Percentiles rank a stretch among this genome's conserved stretches.
Conservation (phyloP, 192 early-diverging fungal genomes). For the Hyaloraphidium curvatum region DNA sequence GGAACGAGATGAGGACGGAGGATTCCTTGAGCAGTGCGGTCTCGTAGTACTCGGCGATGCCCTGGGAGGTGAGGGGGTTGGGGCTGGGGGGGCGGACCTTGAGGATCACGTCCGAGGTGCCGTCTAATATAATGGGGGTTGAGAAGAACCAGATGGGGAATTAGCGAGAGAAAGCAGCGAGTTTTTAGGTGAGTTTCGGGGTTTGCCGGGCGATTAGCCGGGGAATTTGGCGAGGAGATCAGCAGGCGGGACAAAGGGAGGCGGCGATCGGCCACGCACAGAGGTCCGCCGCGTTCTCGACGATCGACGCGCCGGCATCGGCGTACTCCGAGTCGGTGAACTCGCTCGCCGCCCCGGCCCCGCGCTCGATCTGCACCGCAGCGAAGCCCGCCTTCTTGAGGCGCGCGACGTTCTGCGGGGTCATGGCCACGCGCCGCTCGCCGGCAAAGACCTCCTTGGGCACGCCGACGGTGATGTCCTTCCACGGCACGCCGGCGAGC, state of each 20-base stretch:
- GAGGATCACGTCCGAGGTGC: slow-evolving; percentile 9
- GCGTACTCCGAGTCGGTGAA: no score
- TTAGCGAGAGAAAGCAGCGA: slow-evolving; percentile 3
- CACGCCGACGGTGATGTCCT: slow-evolving; percentile 10
- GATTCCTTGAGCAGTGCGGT: slow-evolving; percentile 5
- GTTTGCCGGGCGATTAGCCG: no score
- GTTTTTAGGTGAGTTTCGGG: slow-evolving; percentile 10
- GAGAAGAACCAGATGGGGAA: slow-evolving; percentile 2
- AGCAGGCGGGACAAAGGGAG: no score
- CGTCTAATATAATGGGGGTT: neutral
- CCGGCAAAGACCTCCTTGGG: slow-evolving; percentile 8
- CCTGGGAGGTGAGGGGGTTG: no score
- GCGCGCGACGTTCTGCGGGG: slow-evolving; percentile 10
- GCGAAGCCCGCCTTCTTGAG: slow-evolving; percentile 13
- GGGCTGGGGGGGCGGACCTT: slow-evolving; percentile 15
- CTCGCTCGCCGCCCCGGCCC: no score
- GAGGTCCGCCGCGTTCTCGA: slow-evolving; percentile 13
- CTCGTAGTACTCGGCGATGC: neutral
- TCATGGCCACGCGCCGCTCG: slow-evolving; percentile 14
- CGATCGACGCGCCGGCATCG: slow-evolving; percentile 8
- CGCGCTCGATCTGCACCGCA: no score
- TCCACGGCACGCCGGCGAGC: neutral
- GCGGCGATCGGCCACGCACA: slow-evolving; percentile 9
- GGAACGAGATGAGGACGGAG: slow-evolving; percentile 10
- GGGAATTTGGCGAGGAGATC: no score